A percentile compares a stretch with the other conserved stretches of the same genome.
Evolutionary conservation across 148 eudicot genomes (phyloP).

Genomic region (Rhododendron simsii): DNA sequence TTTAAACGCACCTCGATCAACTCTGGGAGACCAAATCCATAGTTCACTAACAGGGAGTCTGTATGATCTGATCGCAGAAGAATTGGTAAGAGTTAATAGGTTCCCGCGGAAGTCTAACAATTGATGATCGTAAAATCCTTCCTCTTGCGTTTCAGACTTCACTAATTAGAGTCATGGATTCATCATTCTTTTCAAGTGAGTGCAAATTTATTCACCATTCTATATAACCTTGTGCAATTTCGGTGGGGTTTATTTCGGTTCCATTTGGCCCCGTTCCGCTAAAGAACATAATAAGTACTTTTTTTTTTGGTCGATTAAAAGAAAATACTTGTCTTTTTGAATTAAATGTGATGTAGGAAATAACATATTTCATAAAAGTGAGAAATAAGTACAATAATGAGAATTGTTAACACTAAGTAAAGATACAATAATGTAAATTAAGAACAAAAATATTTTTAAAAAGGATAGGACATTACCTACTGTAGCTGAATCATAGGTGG

Average conservation of each 20-base stretch:
- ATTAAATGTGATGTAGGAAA: too few relatives aligned
- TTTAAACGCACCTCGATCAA: too few relatives aligned
- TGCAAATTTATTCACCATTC: not conserved
- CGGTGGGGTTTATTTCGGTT: not conserved
- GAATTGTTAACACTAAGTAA: not conserved
- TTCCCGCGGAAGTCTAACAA: not conserved
- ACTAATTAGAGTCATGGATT: not conserved
- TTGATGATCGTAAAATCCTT: not conserved
- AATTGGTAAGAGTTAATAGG: too few relatives aligned
- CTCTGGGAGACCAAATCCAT: too few relatives aligned
- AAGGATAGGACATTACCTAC: constrained; percentile 43
- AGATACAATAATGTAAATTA: not conserved
- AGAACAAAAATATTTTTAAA: not conserved
- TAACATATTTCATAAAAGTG: accelerated
- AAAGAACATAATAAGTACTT: too few relatives aligned
- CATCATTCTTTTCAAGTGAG: not conserved
- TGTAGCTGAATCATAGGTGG: constrained; percentile 71
- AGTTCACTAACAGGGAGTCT: too few relatives aligned
- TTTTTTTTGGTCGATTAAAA: too few relatives aligned
- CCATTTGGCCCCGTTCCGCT: too few relatives aligned
- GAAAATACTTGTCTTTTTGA: too few relatives aligned
- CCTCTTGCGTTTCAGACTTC: not conserved
- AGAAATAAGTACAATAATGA: too few relatives aligned
- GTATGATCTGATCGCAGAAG: too few relatives aligned
- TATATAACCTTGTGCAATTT: not conserved